phyloP scores from a whole-genome alignment of 2,329 filamentous ascomycete genomes.

The Fusarium equiseti region DNA sequence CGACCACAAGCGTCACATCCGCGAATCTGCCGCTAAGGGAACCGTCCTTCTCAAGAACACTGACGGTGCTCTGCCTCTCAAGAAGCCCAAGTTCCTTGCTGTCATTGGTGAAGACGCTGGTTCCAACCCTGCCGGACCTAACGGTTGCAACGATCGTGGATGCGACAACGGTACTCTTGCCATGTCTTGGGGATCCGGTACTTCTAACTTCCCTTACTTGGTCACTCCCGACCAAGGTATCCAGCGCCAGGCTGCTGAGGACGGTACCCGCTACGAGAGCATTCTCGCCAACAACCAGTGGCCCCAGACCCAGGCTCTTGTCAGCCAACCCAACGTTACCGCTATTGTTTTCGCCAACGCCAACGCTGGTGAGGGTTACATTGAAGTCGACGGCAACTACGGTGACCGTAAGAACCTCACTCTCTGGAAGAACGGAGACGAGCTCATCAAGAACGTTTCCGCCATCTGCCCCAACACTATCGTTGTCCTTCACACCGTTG shows the following conservation, averaged over 20 bases:
- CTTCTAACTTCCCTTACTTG: constrained; percentile 79
- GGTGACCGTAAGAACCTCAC: constrained; percentile 95
- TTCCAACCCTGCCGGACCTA: constrained; percentile 78
- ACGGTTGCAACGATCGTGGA: constrained; percentile 78
- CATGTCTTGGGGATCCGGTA: constrained; percentile 85
- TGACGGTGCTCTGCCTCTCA: constrained; percentile 77
- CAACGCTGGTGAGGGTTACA: constrained; percentile 87
- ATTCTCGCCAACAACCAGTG: constrained; percentile 74
- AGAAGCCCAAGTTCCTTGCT: constrained; percentile 78
- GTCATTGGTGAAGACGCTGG: constrained; percentile 88
- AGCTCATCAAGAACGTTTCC: constrained; percentile 83
- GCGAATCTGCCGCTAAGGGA: constrained; percentile 81
- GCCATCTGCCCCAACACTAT: constrained; percentile 87
- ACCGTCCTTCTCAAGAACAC: constrained; percentile 92
- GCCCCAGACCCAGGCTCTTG: constrained; percentile 70
- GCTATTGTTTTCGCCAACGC: constrained; percentile 93
- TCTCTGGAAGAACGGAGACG: constrained; percentile 85
- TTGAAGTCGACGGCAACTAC: constrained; percentile 82
- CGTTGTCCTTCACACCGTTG: constrained; percentile 88
- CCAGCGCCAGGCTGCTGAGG: constrained; percentile 69
- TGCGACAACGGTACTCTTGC: constrained; percentile 73
- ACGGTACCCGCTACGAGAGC: constrained; percentile 72
- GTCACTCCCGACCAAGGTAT: constrained; percentile 80
- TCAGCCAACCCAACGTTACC: constrained; percentile 72
- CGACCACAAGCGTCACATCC: constrained; percentile 79